These are phyloP conservation scores for Poronia punctata DNA, from an alignment of 495 filamentous ascomycete species.

Conservation along the genomic window DNA sequence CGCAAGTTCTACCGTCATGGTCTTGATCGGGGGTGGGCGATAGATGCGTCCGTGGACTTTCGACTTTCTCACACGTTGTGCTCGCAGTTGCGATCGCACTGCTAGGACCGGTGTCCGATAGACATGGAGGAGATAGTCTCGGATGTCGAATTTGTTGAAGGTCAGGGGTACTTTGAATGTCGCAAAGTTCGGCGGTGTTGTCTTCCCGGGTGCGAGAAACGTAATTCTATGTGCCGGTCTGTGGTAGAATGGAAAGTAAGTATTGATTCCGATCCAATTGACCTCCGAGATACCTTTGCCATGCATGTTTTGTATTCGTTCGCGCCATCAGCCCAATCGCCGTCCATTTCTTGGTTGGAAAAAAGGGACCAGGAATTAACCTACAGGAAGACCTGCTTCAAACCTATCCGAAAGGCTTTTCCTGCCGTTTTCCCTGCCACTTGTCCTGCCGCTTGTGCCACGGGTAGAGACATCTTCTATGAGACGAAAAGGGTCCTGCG, in stretches of 20 bases:
- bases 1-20: constrained; percentile 82
- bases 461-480: background rate
- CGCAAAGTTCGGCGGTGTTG: constrained; percentile 68
- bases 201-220: constrained; percentile 60
- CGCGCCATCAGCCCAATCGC: background rate
- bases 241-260: no score
- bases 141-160: constrained; percentile 86
- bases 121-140: constrained; percentile 74
- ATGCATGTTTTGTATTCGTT: background rate
- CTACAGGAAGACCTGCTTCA: constrained; percentile 65
- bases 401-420: constrained; percentile 32
- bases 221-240: constrained; percentile 76
- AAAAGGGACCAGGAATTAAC: constrained; percentile 24
- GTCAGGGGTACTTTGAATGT: constrained; percentile 78
- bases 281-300: constrained; percentile 3
- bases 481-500: no score
- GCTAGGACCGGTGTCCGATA: constrained; percentile 62
- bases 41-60: constrained; percentile 37
- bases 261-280: no score
- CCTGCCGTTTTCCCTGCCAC: constrained; percentile 13
- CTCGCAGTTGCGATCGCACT: constrained; percentile 74
- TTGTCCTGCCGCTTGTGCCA: constrained; percentile 1
- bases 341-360: background rate
- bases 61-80: constrained; percentile 50
- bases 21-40: constrained; percentile 67